phyloP scores from a whole-genome alignment of 257 asterid genomes.

The Knoxia roxburghii region DNA sequence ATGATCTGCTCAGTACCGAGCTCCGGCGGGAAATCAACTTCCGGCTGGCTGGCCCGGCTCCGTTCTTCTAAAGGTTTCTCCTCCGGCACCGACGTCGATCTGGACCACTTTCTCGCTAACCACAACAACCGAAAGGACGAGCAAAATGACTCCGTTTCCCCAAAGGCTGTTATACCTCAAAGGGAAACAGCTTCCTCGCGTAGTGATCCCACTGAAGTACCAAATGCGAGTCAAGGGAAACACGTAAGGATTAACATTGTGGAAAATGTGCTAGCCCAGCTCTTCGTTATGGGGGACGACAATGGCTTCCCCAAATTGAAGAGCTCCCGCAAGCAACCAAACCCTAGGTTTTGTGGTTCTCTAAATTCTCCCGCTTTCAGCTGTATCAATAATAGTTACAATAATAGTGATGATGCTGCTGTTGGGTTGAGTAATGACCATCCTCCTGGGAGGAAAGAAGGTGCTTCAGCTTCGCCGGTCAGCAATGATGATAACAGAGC shows the following conservation, averaged over 20 bases:
- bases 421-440: slow-evolving; percentile 16
- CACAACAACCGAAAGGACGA: slow-evolving; percentile 29
- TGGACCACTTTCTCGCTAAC: slow-evolving; percentile 44
- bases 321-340: slow-evolving; percentile 58
- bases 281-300: slow-evolving; percentile 78
- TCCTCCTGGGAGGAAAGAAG: slow-evolving; percentile 20
- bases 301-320: slow-evolving; percentile 31
- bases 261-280: slow-evolving; percentile 59
- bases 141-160: slow-evolving; percentile 8
- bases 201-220: neutral
- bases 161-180: slow-evolving; percentile 9
- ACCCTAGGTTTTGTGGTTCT: slow-evolving; percentile 54
- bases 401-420: neutral
- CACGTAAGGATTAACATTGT: slow-evolving; percentile 29
- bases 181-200: slow-evolving; percentile 14
- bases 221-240: slow-evolving; percentile 20
- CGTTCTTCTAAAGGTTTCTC: slow-evolving; percentile 75
- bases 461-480: slow-evolving; percentile 5
- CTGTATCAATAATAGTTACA: slow-evolving; percentile 9
- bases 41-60: slow-evolving; percentile 76
- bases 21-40: slow-evolving; percentile 47
- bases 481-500: slow-evolving; percentile 42
- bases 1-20: slow-evolving; percentile 22
- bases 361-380: slow-evolving; percentile 18
- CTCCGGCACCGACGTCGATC: slow-evolving; percentile 34